Conservation (phyloP, 176 grass and related monocot species). For the Oryza rufipogon region DNA sequence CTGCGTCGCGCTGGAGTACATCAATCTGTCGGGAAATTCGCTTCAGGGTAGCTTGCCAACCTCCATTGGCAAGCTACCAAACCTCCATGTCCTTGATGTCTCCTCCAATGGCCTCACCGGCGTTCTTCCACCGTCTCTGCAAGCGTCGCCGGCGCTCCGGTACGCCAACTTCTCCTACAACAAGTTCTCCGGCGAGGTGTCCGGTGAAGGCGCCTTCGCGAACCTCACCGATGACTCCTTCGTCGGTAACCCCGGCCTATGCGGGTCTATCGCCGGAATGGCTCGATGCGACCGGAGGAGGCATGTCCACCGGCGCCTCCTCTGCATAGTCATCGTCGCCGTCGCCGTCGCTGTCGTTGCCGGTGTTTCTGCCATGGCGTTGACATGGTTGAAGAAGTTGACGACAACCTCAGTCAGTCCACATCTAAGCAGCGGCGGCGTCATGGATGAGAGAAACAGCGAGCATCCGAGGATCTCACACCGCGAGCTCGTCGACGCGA, state of each 20-base stretch:
- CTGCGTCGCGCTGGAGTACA: slow-evolving; percentile 50
- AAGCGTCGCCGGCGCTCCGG: slow-evolving; percentile 40
- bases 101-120: slow-evolving; percentile 56
- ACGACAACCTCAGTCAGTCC: not conserved
- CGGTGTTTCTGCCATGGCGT: not conserved
- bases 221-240: slow-evolving; percentile 54
- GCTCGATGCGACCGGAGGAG: slow-evolving; percentile 16
- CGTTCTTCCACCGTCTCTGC: slow-evolving; percentile 56
- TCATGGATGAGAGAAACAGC: slow-evolving; percentile 27
- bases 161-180: slow-evolving; percentile 71
- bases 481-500: slow-evolving; percentile 60
- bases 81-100: slow-evolving; percentile 61
- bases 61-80: slow-evolving; percentile 51
- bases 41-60: slow-evolving; percentile 52
- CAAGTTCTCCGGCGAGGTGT: slow-evolving; percentile 54
- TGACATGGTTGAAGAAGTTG: not conserved
- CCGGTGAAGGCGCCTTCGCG: slow-evolving; percentile 48
- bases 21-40: slow-evolving; percentile 59
- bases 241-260: slow-evolving; percentile 57
- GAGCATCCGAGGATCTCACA: slow-evolving; percentile 71
- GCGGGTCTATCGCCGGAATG: slow-evolving; percentile 55
- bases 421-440: not conserved
- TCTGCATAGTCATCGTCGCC: not conserved
- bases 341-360: not conserved
- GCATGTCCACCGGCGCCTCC: not conserved